phyloP scores from a whole-genome alignment of 768 basidiomycete genomes.

The Pulveroboletus sp. region DNA sequence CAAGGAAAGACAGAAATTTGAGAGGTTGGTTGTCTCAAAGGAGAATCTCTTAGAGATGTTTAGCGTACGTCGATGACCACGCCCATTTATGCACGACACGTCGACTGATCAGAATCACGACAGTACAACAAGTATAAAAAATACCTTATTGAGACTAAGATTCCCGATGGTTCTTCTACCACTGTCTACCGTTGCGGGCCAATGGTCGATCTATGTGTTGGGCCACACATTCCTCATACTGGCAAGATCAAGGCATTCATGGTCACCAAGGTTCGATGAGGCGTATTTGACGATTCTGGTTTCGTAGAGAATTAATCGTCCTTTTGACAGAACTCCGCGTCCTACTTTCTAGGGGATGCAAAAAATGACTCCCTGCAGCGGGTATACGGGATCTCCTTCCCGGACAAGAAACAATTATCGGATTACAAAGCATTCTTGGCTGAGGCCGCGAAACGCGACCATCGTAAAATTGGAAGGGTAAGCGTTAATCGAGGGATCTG shows the following conservation, averaged over 20 bases:
- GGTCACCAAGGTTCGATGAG: constrained; percentile 74
- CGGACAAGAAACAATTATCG: constrained; percentile 89
- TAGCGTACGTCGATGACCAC: constrained; percentile 50
- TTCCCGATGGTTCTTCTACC: constrained; percentile 92
- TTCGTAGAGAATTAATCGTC: background rate
- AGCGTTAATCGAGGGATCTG: constrained; percentile 6
- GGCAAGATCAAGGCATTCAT: constrained; percentile 97
- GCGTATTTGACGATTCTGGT: background rate
- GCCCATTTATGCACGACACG: background rate
- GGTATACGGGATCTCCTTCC: constrained; percentile 98
- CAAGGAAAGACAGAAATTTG: constrained; percentile 97
- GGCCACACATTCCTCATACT: constrained; percentile 97
- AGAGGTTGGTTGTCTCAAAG: constrained; percentile 89
- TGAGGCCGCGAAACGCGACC: constrained; percentile 97
- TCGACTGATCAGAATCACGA: constrained; percentile 1
- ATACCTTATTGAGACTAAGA: constrained; percentile 91
- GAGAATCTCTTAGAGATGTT: constrained; percentile 98
- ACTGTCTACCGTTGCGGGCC: constrained; percentile 99
- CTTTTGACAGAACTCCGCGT: constrained; percentile 79
- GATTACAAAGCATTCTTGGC: constrained; percentile 96
- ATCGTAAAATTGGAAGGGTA: constrained; percentile 90
- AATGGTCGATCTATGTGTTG: constrained; percentile 95
- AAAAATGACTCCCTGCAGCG: constrained; percentile 93
- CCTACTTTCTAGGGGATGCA: constrained; percentile 93
- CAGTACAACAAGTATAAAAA: constrained; percentile 99